Conservation (phyloP, 371 early-diverging fungal genomes). For the Capillidium heterosporum region DNA sequence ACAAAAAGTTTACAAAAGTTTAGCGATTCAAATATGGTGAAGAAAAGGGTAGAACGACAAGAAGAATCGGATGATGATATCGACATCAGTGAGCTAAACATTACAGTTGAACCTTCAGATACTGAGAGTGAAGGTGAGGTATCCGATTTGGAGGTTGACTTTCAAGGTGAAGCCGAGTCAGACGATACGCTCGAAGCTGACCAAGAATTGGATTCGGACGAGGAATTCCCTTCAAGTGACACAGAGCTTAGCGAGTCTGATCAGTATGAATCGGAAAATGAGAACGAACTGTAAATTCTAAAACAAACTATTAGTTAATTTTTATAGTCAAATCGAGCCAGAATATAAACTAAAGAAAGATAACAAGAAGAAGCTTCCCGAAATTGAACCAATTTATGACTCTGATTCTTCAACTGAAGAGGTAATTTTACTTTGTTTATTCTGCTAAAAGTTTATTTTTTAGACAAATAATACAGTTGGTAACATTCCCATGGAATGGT, state of each 20-base stretch:
- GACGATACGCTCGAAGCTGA: too few relatives aligned
- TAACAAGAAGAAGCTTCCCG: constrained; percentile 19
- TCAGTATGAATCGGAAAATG: neutral
- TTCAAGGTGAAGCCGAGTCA: too few relatives aligned
- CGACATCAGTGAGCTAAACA: too few relatives aligned
- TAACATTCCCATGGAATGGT: constrained; percentile 91
- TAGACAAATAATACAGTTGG: constrained; percentile 65
- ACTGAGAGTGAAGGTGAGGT: too few relatives aligned
- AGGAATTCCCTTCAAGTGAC: neutral
- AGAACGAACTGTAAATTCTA: neutral
- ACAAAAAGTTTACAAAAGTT: too few relatives aligned
- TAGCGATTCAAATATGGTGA: too few relatives aligned
- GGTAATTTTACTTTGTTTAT: constrained; percentile 15
- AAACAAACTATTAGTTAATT: neutral
- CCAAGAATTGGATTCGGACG: neutral
- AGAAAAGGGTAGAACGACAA: too few relatives aligned
- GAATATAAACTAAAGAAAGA: neutral
- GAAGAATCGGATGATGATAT: too few relatives aligned
- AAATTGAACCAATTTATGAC: constrained; percentile 81
- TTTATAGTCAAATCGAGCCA: neutral
- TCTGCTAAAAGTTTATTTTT: neutral
- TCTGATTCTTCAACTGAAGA: constrained; percentile 84
- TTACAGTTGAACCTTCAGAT: too few relatives aligned
- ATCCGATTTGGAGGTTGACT: too few relatives aligned
- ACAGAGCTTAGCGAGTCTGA: constrained; percentile 1